Evolutionary conservation across 257 asterid species (phyloP), one percentile per base, ranked within the genome.

Genomic region (Ehretia macrophylla): DNA sequence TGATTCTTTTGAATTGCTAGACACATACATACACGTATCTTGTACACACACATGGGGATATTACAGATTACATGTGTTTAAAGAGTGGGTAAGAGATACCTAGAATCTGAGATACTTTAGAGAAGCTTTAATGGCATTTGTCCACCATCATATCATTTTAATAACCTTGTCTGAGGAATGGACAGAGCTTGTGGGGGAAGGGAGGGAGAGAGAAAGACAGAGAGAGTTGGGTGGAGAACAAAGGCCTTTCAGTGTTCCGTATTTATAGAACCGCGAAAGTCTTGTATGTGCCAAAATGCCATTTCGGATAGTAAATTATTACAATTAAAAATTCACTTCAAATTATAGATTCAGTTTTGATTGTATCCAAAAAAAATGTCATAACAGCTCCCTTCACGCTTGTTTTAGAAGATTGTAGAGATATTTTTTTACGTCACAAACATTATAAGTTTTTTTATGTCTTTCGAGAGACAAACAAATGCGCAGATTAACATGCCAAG

Each of bases 101-200:
- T 58, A 72, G 66, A 66, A 42, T 37, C 27, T 62, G 63, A 40
- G 63, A 18, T 55, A 59, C 4, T 54, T 56, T 64, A 56, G 68
- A 32, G 46, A 22, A 62, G 62, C 65, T 60, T 49, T 1, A 55
- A 47, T 49, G 58, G 55, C 17, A 46, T 1, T n/a, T 8, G 53
- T 32, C 56, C 62, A 66, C n/a, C 47, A 32, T 12, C 60, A n/a
- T n/a, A 21, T 37, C n/a, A 23, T 44, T 50, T 23, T 51, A 3
- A 21, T n/a, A 32, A 14, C 20, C 48, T 53, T 42, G 12, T 42
- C 47, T 42, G 47, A 55, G 76, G 72, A 55, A 21, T 4, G 40
- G 57, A 65, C 47, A 40, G n/a, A 27, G 37, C 4, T 10, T 1
- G 48, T 0, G 27, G 21, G 14, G 54, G 1, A 17, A n/a, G n/a